Percentiles rank a stretch among this genome's conserved stretches.
Evolutionary conservation across 306 rosid genomes (phyloP).

Genomic region (Sicyos baderoa): DNA sequence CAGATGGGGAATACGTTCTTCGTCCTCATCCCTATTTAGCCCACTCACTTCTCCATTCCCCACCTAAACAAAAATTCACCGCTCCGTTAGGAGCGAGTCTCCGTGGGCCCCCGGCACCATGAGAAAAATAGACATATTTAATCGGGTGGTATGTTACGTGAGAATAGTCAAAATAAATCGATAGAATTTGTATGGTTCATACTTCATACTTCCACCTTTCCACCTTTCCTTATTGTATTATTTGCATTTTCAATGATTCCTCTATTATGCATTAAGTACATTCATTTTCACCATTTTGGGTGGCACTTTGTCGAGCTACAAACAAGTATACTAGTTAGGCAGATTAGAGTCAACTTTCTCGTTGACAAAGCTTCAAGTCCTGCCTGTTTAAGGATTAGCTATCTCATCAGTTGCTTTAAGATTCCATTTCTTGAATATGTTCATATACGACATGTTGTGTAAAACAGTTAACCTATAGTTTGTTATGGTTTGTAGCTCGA

Average conservation of each 20-base stretch:
- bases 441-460: background rate
- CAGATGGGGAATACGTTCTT: too few relatives aligned
- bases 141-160: too few relatives aligned
- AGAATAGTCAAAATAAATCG: background rate
- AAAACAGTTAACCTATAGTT: background rate
- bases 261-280: background rate
- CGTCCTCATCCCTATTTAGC: too few relatives aligned
- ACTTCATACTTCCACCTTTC: background rate
- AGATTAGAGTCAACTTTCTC: background rate
- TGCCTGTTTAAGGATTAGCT: background rate
- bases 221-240: background rate
- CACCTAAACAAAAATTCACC: too few relatives aligned
- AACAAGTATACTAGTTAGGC: too few relatives aligned
- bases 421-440: background rate
- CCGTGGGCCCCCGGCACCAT: too few relatives aligned
- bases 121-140: too few relatives aligned
- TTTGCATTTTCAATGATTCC: background rate
- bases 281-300: background rate
- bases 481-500: constrained; percentile 38
- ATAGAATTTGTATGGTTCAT: background rate
- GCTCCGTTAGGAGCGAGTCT: too few relatives aligned
- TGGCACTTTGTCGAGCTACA: background rate
- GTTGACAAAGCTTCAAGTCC: background rate
- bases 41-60: too few relatives aligned
- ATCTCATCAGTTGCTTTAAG: background rate